Conservation (phyloP, 139 green algal species). For the Chlorella vulgaris region DNA sequence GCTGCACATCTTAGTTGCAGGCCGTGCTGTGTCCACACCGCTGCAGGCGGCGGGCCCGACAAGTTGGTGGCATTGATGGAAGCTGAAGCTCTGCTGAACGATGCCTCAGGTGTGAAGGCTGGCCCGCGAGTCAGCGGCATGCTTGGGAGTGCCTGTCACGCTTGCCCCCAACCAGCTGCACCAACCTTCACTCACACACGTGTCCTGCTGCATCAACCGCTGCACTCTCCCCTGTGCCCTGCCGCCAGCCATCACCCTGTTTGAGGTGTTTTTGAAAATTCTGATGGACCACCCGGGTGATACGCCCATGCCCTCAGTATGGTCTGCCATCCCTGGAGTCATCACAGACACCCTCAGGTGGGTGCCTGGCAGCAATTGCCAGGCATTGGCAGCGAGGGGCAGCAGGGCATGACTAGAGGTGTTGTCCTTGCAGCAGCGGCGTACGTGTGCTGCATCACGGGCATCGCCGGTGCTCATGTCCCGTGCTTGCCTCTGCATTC, state of each 20-base stretch:
- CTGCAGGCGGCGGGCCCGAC: slow-evolving; percentile 65
- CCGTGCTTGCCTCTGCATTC: not conserved
- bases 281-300: slow-evolving; percentile 35
- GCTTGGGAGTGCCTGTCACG: not conserved
- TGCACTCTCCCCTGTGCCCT: not conserved
- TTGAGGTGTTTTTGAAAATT: slow-evolving; percentile 73
- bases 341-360: slow-evolving; percentile 30
- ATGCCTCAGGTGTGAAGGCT: slow-evolving; percentile 54
- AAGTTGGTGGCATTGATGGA: slow-evolving; percentile 74
- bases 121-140: not conserved
- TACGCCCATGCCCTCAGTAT: slow-evolving; percentile 28
- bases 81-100: slow-evolving; percentile 86
- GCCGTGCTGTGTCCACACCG: too few species aligned
- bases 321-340: slow-evolving; percentile 34
- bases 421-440: not conserved
- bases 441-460: not conserved
- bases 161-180: not conserved
- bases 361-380: not conserved
- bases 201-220: not conserved
- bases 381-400: not conserved
- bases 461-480: not conserved
- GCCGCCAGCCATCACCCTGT: slow-evolving; percentile 75
- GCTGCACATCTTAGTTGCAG: too few species aligned
- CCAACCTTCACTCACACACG: not conserved
- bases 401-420: not conserved